Percentiles rank a stretch among this genome's conserved stretches.
Evolutionary conservation across 208 protist species (phyloP).

Genomic region (Leishmania aethiopica): DNA sequence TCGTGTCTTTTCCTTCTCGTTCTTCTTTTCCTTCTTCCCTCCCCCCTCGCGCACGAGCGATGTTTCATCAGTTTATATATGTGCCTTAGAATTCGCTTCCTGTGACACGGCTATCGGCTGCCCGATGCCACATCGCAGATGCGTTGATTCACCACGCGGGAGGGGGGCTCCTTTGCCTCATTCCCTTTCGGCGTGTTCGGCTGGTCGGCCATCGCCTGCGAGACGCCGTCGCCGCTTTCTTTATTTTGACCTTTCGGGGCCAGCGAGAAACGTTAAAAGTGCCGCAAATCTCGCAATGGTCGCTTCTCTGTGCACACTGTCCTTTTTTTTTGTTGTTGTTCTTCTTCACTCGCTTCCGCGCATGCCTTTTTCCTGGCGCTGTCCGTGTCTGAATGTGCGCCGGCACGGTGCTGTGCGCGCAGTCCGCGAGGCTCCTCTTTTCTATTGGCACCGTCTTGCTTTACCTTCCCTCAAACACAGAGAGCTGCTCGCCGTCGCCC

Average conservation of each 20-base stretch:
- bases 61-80: too few species aligned
- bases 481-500: too few species aligned
- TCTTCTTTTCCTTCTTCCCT: not conserved
- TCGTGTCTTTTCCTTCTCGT: not conserved
- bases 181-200: not conserved
- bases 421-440: too few species aligned
- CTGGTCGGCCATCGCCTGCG: not conserved
- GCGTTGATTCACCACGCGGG: not conserved
- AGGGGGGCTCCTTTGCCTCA: not conserved
- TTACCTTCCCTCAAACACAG: too few species aligned
- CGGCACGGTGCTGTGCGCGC: too few species aligned
- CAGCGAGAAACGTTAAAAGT: not conserved
- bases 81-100: too few species aligned
- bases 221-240: not conserved
- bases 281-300: not conserved
- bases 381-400: too few species aligned
- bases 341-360: not conserved
- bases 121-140: too few species aligned
- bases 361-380: too few species aligned
- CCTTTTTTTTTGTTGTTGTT: not conserved
- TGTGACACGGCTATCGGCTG: not conserved
- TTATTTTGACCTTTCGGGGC: not conserved
- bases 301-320: not conserved
- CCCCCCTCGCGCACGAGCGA: not conserved
- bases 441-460: too few species aligned